Evolutionary conservation across 2,329 filamentous ascomycete species (phyloP).

Genomic region (Colletotrichum paranaense): DNA sequence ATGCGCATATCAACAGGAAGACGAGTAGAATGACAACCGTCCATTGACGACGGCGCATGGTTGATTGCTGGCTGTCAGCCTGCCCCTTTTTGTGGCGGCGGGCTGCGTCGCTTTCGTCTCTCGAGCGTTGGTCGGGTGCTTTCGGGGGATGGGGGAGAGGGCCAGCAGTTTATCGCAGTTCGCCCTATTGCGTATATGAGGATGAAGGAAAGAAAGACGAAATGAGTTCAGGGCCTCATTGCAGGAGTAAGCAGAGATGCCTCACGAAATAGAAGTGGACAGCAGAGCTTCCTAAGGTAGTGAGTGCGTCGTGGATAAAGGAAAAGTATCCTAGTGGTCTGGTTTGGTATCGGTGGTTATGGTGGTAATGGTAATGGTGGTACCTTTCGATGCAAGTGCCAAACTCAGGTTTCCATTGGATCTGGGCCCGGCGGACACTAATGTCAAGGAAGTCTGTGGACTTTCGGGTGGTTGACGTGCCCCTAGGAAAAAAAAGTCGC

Average conservation of each 20-base stretch:
- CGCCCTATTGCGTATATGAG: background rate
- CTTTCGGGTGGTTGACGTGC: background rate
- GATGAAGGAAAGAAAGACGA: background rate
- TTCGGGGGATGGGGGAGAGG: too few relatives aligned
- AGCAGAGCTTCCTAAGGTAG: background rate
- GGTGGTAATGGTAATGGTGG: conserved; percentile 5
- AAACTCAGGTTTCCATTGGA: background rate
- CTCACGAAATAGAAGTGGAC: background rate
- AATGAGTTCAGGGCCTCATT: conserved; percentile 17
- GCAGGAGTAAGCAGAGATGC: conserved; percentile 1
- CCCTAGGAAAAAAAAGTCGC: conserved; percentile 18
- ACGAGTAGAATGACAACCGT: conserved; percentile 47
- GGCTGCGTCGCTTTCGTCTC: conserved; percentile 4
- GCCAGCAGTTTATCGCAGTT: conserved; percentile 4
- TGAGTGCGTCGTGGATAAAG: background rate
- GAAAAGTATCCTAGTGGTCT: background rate
- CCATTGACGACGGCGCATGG: conserved; percentile 52
- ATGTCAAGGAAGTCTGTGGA: background rate
- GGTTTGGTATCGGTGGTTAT: background rate
- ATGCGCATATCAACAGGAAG: conserved; percentile 52
- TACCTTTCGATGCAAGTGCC: background rate
- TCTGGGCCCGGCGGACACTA: conserved; percentile 22
- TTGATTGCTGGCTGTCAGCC: conserved; percentile 20
- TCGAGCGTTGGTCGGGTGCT: conserved; percentile 5
- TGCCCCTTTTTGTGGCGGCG: conserved; percentile 14